phyloP scores from a whole-genome alignment of 1,139 yeast genomes.

The Kluyveromyces marxianus region DNA sequence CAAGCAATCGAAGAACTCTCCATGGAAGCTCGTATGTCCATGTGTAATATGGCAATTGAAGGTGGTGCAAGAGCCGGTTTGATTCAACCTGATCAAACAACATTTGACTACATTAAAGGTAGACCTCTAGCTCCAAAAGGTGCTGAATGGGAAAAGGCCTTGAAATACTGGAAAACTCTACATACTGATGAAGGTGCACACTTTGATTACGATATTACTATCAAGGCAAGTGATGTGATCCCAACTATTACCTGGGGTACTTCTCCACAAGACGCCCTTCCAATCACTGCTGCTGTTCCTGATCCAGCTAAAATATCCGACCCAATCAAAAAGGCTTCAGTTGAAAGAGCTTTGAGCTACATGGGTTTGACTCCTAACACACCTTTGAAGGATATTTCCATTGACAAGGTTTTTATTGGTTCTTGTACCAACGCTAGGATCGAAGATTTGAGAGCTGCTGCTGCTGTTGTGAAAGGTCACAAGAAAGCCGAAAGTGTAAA shows the following conservation, averaged over 20 bases:
- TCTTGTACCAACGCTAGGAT: slow-evolving; percentile 97
- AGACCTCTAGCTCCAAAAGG: slow-evolving; percentile 94
- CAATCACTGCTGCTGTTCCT: slow-evolving; percentile 84
- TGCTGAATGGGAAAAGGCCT: slow-evolving; percentile 90
- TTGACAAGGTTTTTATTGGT: slow-evolving; percentile 95
- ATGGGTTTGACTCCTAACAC: slow-evolving; percentile 87
- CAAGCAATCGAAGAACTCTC: slow-evolving; percentile 81
- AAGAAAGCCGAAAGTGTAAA: slow-evolving; percentile 76
- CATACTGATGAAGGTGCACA: slow-evolving; percentile 83
- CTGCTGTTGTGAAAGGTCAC: slow-evolving; percentile 85
- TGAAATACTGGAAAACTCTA: slow-evolving; percentile 81
- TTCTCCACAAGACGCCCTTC: slow-evolving; percentile 97
- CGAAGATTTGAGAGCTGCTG: slow-evolving; percentile 94
- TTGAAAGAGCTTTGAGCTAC: slow-evolving; percentile 84
- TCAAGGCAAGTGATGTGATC: slow-evolving; percentile 75
- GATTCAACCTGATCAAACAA: slow-evolving; percentile 90
- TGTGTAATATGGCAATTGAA: slow-evolving; percentile 97
- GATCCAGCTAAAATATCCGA: slow-evolving; percentile 71
- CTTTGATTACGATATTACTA: slow-evolving; percentile 76
- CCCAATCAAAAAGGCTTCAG: slow-evolving; percentile 72
- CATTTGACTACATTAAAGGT: slow-evolving; percentile 83
- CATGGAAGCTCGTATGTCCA: slow-evolving; percentile 99
- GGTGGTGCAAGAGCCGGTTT: slow-evolving; percentile 99
- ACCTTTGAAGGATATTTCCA: slow-evolving; percentile 59
- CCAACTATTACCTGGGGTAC: slow-evolving; percentile 99